Evolutionary conservation across 1,284 basidiomycete species (phyloP).

Genomic region (Rhodotorula sp.): DNA sequence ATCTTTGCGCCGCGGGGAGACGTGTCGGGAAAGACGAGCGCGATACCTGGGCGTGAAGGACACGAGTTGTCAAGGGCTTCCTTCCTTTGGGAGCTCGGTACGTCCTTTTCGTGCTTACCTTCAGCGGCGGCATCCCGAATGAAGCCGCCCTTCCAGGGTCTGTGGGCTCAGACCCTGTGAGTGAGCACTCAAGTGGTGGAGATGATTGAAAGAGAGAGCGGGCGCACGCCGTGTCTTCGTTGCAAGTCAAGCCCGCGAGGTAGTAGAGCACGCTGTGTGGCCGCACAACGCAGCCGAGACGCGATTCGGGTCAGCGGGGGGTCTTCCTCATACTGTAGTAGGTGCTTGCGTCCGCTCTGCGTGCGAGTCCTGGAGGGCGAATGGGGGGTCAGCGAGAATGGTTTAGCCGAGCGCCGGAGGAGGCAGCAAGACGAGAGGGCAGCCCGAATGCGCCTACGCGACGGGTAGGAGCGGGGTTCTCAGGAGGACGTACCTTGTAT

Average conservation of each 20-base stretch:
- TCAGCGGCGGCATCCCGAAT: slow-evolving; percentile 73
- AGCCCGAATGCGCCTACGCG: too few species aligned
- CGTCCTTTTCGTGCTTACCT: slow-evolving; percentile 44
- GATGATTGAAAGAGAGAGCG: background rate
- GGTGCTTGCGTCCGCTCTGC: too few species aligned
- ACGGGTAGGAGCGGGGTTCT: too few species aligned
- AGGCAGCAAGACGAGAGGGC: too few species aligned
- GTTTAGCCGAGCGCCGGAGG: too few species aligned
- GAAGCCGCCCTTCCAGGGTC: slow-evolving; percentile 84
- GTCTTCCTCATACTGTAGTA: too few species aligned
- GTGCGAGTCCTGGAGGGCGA: too few species aligned
- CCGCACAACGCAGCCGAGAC: too few species aligned
- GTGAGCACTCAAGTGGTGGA: background rate
- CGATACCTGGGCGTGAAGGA: slow-evolving; percentile 58
- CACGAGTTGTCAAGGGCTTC: background rate
- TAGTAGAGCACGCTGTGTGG: slow-evolving; percentile 63
- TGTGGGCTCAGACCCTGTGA: slow-evolving; percentile 49
- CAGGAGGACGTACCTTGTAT: too few species aligned
- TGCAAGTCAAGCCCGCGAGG: slow-evolving; percentile 91
- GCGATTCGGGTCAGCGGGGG: too few species aligned
- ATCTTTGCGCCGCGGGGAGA: slow-evolving; percentile 89
- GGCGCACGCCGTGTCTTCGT: slow-evolving; percentile 84
- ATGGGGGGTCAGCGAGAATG: too few species aligned
- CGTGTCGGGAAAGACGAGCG: slow-evolving; percentile 93
- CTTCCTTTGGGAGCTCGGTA: too few species aligned